Percentiles rank a stretch among this genome's conserved stretches.
phyloP scores from a whole-genome alignment of 352 stramenopile species.

The Vaucheria bursata region DNA sequence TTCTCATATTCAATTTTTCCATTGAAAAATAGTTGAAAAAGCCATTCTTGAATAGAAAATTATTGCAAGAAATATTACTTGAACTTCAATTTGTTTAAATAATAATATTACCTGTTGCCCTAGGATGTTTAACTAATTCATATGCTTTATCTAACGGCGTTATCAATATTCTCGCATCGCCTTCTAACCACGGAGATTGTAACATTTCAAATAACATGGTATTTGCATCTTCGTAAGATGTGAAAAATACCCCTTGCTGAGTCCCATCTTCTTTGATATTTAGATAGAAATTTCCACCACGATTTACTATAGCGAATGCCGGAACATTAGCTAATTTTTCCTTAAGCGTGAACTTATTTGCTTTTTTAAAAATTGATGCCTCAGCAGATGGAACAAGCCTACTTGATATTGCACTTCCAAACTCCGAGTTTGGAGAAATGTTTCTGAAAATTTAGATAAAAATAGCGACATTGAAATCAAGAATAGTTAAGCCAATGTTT shows the following conservation, averaged over 20 bases:
- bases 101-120: not conserved
- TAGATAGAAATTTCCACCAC: constrained; percentile 4
- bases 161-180: constrained; percentile 1
- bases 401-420: not conserved
- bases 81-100: not conserved
- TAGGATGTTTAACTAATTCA: not conserved
- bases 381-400: not conserved
- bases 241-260: constrained; percentile 6
- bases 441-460: not conserved
- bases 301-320: not conserved
- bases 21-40: not conserved
- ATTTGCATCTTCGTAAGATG: constrained; percentile 3
- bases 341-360: not conserved
- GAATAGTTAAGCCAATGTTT: not conserved
- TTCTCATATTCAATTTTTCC: too few species aligned
- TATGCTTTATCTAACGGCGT: not conserved
- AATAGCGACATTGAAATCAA: not conserved
- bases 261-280: constrained; percentile 2
- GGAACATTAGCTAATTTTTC: constrained; percentile 3
- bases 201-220: constrained; percentile 5
- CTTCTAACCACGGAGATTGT: not conserved
- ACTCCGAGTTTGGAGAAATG: not conserved
- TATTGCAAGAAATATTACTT: too few species aligned
- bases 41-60: too few species aligned
- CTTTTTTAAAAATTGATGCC: constrained; percentile 4